phyloP scores from a whole-genome alignment of 495 filamentous ascomycete genomes.

The Neurospora cerealis region DNA sequence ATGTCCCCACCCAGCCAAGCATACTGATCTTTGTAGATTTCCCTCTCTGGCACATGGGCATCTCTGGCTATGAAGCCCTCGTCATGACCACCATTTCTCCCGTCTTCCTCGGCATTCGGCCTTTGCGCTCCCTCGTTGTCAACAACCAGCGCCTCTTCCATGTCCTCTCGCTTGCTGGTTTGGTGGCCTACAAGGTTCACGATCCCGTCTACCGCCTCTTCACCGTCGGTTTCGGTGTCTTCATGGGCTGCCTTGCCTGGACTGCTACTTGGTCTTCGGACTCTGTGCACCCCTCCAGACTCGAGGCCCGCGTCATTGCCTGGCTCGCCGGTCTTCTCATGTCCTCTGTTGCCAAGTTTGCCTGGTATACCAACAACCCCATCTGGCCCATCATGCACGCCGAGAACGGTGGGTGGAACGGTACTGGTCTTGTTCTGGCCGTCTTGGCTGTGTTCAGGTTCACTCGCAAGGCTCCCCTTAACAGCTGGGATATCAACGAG shows the following conservation, averaged over 20 bases:
- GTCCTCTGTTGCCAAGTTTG: constrained; percentile 86
- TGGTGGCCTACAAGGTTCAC: constrained; percentile 69
- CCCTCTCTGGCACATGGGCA: constrained; percentile 99
- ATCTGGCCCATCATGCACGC: constrained; percentile 91
- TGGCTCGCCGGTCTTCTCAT: constrained; percentile 75
- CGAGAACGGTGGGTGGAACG: constrained; percentile 88
- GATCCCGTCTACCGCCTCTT: constrained; percentile 72
- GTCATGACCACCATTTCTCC: constrained; percentile 80
- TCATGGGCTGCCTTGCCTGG: constrained; percentile 71
- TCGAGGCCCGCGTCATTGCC: constrained; percentile 72
- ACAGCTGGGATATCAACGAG: constrained; percentile 31
- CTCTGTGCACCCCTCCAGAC: constrained; percentile 55
- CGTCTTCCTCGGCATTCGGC: constrained; percentile 61
- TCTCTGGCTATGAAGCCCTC: constrained; percentile 89
- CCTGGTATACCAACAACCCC: constrained; percentile 92
- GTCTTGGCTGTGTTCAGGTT: constrained; percentile 63
- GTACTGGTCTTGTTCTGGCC: constrained; percentile 65
- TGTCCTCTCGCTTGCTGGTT: constrained; percentile 63
- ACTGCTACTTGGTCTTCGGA: constrained; percentile 70
- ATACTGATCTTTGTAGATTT: constrained; percentile 55
- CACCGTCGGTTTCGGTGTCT: constrained; percentile 66
- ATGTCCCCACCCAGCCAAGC: not conserved
- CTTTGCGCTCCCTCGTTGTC: constrained; percentile 55
- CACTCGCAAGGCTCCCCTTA: constrained; percentile 46
- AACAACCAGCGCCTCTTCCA: constrained; percentile 62